These are phyloP conservation scores for Podospora australis DNA, from an alignment of 495 filamentous ascomycete species.

Conservation along the genomic window DNA sequence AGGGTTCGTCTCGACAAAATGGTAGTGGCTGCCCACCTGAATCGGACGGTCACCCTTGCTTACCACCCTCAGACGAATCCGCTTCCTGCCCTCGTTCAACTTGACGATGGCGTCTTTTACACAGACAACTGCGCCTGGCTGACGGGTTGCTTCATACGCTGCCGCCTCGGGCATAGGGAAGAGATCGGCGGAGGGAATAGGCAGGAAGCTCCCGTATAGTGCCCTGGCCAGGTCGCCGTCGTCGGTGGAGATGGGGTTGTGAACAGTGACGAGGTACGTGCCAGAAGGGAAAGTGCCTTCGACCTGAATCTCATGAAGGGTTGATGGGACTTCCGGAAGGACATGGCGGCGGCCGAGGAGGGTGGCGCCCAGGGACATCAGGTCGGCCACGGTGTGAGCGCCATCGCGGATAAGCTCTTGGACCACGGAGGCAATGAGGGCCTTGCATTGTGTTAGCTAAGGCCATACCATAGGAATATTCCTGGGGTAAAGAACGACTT, in stretches of 20 bases:
- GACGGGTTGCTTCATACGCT: slow-evolving; percentile 56
- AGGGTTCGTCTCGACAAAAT: slow-evolving; percentile 92
- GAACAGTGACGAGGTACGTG: slow-evolving; percentile 92
- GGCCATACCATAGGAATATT: slow-evolving; percentile 16
- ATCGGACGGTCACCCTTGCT: slow-evolving; percentile 89
- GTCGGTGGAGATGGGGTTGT: slow-evolving; percentile 79
- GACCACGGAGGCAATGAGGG: slow-evolving; percentile 81
- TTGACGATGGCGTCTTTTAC: slow-evolving; percentile 64
- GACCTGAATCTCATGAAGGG: slow-evolving; percentile 78
- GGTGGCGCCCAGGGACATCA: slow-evolving; percentile 84
- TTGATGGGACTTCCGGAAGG: slow-evolving; percentile 67
- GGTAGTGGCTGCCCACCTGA: slow-evolving; percentile 94
- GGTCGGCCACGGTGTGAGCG: slow-evolving; percentile 79
- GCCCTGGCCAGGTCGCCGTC: slow-evolving; percentile 83
- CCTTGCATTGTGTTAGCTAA: slow-evolving; percentile 55
- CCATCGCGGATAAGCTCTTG: slow-evolving; percentile 99
- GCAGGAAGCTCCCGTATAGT: slow-evolving; percentile 88
- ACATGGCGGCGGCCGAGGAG: slow-evolving; percentile 96
- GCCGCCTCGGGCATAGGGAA: slow-evolving; percentile 57
- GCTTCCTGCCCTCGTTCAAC: slow-evolving; percentile 68
- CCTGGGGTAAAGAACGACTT: too few species aligned
- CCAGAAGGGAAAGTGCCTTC: slow-evolving; percentile 90
- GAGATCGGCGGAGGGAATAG: slow-evolving; percentile 58
- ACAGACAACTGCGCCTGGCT: slow-evolving; percentile 73
- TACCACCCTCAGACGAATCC: slow-evolving; percentile 68